Conservation (phyloP, 495 filamentous ascomycete genomes). For the Alectoria sarmentosa region DNA sequence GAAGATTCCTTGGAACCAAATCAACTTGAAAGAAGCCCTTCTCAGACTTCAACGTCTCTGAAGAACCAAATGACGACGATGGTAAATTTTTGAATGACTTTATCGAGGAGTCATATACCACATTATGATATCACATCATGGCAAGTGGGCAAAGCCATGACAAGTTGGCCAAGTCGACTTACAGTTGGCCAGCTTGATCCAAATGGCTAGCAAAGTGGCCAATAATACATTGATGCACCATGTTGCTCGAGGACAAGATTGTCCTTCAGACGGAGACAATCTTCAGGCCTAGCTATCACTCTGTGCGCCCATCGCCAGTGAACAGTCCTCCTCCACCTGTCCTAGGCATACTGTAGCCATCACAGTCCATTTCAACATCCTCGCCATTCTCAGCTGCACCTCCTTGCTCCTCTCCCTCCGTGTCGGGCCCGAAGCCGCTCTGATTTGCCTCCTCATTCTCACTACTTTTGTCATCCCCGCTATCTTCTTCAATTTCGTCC, state of each 20-base stretch:
- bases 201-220: background rate
- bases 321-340: background rate
- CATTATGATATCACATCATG: too few species aligned
- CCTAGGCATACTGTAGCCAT: background rate
- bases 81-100: too few species aligned
- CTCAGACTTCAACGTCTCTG: too few species aligned
- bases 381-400: background rate
- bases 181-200: too few species aligned
- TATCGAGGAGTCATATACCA: too few species aligned
- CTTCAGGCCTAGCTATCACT: background rate
- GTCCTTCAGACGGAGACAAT: too few species aligned
- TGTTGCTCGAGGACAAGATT: too few species aligned
- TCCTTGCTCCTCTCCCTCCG: conserved; percentile 8
- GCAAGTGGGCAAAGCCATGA: too few species aligned
- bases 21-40: too few species aligned
- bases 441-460: conserved; percentile 3
- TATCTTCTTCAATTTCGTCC: conserved; percentile 1
- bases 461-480: background rate
- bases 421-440: conserved; percentile 1
- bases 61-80: too few species aligned
- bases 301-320: background rate
- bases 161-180: too few species aligned
- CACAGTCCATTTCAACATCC: background rate
- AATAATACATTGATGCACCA: background rate
- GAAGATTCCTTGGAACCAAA: too few species aligned